Conservation (phyloP, 23 red algal species). For the Gracilariopsis chorda region DNA sequence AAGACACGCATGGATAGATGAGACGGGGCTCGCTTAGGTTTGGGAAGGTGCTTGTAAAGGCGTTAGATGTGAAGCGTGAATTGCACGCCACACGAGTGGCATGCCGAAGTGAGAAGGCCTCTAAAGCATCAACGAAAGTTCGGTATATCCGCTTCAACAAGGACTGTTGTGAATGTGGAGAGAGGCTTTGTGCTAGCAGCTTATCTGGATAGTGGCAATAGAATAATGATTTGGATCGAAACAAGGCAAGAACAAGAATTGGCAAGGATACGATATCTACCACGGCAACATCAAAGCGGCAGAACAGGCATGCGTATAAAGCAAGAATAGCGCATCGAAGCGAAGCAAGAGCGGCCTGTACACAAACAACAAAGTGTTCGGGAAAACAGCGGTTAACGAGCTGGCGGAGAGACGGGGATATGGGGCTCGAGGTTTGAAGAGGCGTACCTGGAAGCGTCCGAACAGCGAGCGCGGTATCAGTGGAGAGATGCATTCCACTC, state of each 20-base stretch:
- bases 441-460: conserved; percentile 34
- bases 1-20: conserved; percentile 76
- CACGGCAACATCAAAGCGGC: conserved; percentile 52
- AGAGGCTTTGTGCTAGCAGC: conserved; percentile 59
- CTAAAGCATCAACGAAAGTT: conserved; percentile 56
- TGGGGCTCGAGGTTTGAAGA: neutral
- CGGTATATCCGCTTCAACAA: conserved; percentile 52
- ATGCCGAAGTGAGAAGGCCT: conserved; percentile 42
- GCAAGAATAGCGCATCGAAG: conserved; percentile 71
- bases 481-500: neutral
- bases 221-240: conserved; percentile 64
- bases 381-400: neutral
- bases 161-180: conserved; percentile 5
- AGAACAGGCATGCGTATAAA: conserved; percentile 58
- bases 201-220: conserved; percentile 98
- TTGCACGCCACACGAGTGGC: conserved; percentile 76
- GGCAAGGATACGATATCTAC: conserved; percentile 90
- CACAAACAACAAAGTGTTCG: neutral
- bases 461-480: conserved; percentile 55
- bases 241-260: conserved; percentile 65
- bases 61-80: conserved; percentile 70
- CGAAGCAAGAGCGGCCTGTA: conserved; percentile 69
- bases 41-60: conserved; percentile 64
- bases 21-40: conserved; percentile 32
- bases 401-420: neutral